Evolutionary conservation across 139 green algal genomes (phyloP), one percentile per base, ranked within the genome.

Genomic region (Monoraphidium neglectum): DNA sequence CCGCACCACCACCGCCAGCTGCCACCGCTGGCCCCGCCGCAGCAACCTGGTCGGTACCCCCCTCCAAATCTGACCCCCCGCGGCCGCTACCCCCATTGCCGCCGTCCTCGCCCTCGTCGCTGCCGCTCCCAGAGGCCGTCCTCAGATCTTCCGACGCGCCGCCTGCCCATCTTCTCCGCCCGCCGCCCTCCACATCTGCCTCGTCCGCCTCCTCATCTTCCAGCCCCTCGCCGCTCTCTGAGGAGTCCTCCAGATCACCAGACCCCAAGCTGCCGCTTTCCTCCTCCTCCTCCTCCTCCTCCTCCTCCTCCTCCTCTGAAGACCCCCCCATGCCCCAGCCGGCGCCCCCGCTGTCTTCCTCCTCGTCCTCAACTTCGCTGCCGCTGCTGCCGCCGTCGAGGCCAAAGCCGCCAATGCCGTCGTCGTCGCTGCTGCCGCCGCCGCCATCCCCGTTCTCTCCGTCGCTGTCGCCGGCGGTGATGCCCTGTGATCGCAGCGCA

Each of bases 401-500:
- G 54, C 54, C 54, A 10, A 61, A 28, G 24, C 60, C 60, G 60
- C 60, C 24, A 28, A 21, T 18, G 30, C 60, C 28, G 60, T 28
- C 24, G 54, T 16, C 24, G 54, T 8, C 43, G 43, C 43, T 12
- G 43, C 43, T 12, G 60, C 60, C 23, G 30, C 28, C 60, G 30
- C 5, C 60, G 30, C 23, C 60, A 4, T 18, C n/a, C 21, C 28
- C 35, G 10, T 6, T 36, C 36, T 26, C 30, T 4, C n/a, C 33
- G 13, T 59, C 33, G 2, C 35, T 46, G 73, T 24, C 37, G 26
- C 37, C 75, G 13, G 75, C 65, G 40, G 65, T 80, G 28, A 80
- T 74, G 63, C 76, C 76, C n/a, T 51, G 43, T 8, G 43, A 12
- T 51, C n/a, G n/a, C n/a, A n/a, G n/a, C n/a, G n/a, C n/a, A n/a